Base-by-base conservation (phyloP, 2,329 filamentous ascomycete genomes). In the Botrytis deweyae region DNA sequence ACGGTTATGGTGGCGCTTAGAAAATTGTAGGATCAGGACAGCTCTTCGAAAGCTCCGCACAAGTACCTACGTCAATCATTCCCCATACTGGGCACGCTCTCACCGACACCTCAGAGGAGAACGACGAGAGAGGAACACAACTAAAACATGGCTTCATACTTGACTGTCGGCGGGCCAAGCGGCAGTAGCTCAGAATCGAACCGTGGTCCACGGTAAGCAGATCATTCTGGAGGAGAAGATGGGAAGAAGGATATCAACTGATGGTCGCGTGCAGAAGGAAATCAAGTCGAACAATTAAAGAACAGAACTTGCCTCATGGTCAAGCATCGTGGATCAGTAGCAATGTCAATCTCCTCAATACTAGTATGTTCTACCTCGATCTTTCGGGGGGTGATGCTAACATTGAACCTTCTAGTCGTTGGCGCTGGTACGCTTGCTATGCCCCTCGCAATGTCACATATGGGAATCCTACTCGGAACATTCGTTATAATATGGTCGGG, bases 291-390 rank as follows among this genome's bases (percentile, higher is more conserved):
- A 76, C 87, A 76, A 90, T 91, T 79, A 94, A 94, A 84, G 90
- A 92, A 82, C 88, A 87, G 73, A 92, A 92, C 62, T 78, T 80
- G 83, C 79, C 83, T 75, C 59, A 66, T 29, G 95, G 96, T 72
- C 89, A 95, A 81, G 96, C 96, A 78, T 92, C 93, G 78, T 97
- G 93, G 90, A 83, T 92, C 72, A 97, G 94, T 84, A 97, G 95
- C 82, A 92, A 96, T 77, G 92, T 98, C 84, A 99, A 99, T 82
- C 87, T 99, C 77, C 87, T 98, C 77, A 99, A 99, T 83, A 99
- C 96, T 29, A 99, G 93, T 96, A 87, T 74, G 89, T 79, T 74
- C 16, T 61, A n/a, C 62, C 38, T 68, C 16, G 59, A 29, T 42
- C 65, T 72, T 63, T 64, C 33, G 74, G 63, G 40, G 75, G 79